Conservation (phyloP, 768 basidiomycete species). For the Mycena chlorophos region DNA sequence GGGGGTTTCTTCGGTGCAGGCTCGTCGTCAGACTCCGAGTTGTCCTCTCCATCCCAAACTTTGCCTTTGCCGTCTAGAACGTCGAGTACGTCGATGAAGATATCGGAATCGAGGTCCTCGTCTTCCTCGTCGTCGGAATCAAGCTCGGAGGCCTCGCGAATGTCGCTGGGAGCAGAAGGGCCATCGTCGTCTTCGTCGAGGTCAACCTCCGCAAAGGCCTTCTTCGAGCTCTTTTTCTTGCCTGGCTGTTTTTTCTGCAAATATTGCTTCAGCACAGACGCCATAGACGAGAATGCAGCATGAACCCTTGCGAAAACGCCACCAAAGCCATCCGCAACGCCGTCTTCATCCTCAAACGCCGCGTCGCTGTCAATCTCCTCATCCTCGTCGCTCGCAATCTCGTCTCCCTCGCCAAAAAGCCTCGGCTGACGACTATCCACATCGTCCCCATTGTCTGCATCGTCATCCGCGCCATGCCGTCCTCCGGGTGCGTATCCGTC, state of each 20-base stretch:
- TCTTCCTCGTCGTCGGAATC: conserved; percentile 48
- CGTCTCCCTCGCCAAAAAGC: conserved; percentile 55
- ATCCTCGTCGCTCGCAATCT: conserved; percentile 70
- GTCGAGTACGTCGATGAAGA: conserved; percentile 66
- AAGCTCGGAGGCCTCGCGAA: conserved; percentile 38
- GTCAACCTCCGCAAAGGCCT: conserved; percentile 55
- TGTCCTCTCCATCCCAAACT: conserved; percentile 30
- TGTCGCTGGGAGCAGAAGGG: conserved; percentile 23
- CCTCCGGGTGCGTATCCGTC: conserved; percentile 11
- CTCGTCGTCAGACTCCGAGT: conserved; percentile 40
- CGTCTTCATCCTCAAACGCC: conserved; percentile 68
- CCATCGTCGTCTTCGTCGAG: conserved; percentile 58
- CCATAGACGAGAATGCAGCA: conserved; percentile 5
- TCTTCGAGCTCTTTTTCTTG: conserved; percentile 30
- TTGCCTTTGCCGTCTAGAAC: conserved; percentile 65
- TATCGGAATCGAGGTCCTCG: conserved; percentile 46
- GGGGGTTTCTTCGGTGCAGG: conserved; percentile 30
- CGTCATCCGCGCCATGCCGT: conserved; percentile 1
- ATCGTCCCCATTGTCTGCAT: background rate
- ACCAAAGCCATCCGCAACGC: conserved; percentile 76
- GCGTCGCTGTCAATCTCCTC: conserved; percentile 85
- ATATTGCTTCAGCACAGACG: conserved; percentile 6
- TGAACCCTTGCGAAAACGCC: conserved; percentile 57
- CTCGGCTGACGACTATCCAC: conserved; percentile 34
- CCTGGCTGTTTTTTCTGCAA: conserved; percentile 25